Conservation (phyloP, 805 yeast species). For the Maudiozyma turicensis region DNA sequence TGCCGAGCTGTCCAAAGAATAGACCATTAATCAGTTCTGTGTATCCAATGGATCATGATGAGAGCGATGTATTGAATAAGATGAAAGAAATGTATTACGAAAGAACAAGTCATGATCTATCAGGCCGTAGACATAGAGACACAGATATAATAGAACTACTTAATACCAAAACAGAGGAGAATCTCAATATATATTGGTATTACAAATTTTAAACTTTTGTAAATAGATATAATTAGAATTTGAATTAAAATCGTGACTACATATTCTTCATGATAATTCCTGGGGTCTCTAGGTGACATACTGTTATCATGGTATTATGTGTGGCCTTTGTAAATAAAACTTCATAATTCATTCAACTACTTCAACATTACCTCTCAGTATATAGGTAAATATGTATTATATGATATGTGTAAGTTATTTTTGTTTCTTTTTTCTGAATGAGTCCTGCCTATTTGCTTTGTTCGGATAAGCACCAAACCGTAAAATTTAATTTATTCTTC, state of each 20-base stretch:
- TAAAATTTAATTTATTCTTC: too few relatives aligned
- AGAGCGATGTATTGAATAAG: constrained; percentile 12
- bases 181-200: constrained; percentile 25
- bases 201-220: constrained; percentile 18
- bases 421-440: too few relatives aligned
- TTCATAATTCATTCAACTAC: too few relatives aligned
- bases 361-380: too few relatives aligned
- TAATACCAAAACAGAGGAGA: constrained; percentile 7
- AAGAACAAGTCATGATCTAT: constrained; percentile 17
- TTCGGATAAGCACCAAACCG: too few relatives aligned
- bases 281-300: not conserved
- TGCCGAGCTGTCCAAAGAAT: constrained; percentile 16
- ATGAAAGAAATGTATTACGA: constrained; percentile 22
- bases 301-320: not conserved
- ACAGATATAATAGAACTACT: constrained; percentile 15
- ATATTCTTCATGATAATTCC: too few relatives aligned
- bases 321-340: too few relatives aligned
- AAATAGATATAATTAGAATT: not conserved
- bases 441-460: too few relatives aligned
- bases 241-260: not conserved
- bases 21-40: constrained; percentile 22
- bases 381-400: too few relatives aligned
- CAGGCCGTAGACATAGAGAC: constrained; percentile 12
- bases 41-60: constrained; percentile 20
- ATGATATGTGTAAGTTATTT: too few relatives aligned